Evolutionary conservation across 2,329 filamentous ascomycete genomes (phyloP).

Genomic region (Venturia pyrina): DNA sequence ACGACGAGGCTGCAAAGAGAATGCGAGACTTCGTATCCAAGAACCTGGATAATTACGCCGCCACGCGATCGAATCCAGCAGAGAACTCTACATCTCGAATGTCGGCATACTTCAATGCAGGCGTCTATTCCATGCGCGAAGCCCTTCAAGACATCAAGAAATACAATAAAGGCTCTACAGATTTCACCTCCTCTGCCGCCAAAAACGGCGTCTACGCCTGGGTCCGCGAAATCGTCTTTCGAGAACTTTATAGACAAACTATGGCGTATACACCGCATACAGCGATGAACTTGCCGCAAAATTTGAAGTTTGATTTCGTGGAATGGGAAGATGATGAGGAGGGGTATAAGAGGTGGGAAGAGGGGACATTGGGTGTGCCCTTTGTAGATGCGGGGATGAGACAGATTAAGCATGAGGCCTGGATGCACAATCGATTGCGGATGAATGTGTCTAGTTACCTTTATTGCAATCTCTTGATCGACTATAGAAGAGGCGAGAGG

Average conservation of each 20-base stretch:
- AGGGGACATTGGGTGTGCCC: slow-evolving; percentile 37
- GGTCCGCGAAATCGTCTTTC: slow-evolving; percentile 43
- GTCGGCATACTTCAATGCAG: slow-evolving; percentile 36
- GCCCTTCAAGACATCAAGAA: slow-evolving; percentile 32
- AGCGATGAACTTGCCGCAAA: slow-evolving; percentile 40
- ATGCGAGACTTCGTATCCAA: slow-evolving; percentile 31
- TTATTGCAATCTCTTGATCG: slow-evolving; percentile 38
- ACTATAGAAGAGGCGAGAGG: slow-evolving; percentile 40
- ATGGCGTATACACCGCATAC: slow-evolving; percentile 37
- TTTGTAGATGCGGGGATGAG: slow-evolving; percentile 44
- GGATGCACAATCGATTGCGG: slow-evolving; percentile 42
- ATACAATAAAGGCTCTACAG: slow-evolving; percentile 30
- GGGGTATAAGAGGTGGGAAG: slow-evolving; percentile 39
- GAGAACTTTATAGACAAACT: slow-evolving; percentile 41
- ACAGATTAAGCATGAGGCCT: slow-evolving; percentile 38
- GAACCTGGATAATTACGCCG: slow-evolving; percentile 31
- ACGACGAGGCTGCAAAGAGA: slow-evolving; percentile 30
- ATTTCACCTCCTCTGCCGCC: slow-evolving; percentile 32
- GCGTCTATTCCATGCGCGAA: slow-evolving; percentile 36
- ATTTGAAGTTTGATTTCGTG: slow-evolving; percentile 42
- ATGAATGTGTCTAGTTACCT: slow-evolving; percentile 42
- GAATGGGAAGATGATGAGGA: slow-evolving; percentile 42
- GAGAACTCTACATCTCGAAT: slow-evolving; percentile 32
- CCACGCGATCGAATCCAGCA: slow-evolving; percentile 33
- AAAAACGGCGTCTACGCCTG: slow-evolving; percentile 31